Evolutionary conservation across 2,329 filamentous ascomycete species (phyloP), one percentile per base, ranked within the genome.

Genomic region (Cladosporium sp.): DNA sequence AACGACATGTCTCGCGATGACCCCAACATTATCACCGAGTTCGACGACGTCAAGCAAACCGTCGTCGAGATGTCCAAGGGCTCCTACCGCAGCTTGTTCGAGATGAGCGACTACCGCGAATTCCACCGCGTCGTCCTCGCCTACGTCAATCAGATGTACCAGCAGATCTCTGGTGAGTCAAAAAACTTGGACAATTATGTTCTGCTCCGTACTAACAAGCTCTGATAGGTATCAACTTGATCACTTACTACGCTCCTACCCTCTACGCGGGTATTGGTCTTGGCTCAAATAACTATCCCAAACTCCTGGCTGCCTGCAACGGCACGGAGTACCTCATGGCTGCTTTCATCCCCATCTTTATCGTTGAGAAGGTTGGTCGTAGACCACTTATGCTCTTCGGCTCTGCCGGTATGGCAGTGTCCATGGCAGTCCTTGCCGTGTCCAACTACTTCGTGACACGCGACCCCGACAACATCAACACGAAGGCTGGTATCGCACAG

Each of bases 371-470:
- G 38, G 65, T 73, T 44, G 72, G 72, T 24, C 69, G 85, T 18
- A 77, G 85, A 13, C 79, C 80, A 61, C 75, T 88, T 54, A 87
- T 88, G 82, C 69, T 88, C n/a, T 78, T 86, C 53, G 84, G 84
- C 50, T 79, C 80, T 0, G 69, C 79, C 32, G 81, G 81, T 18
- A 51, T 52, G 52, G 42, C 48, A 1, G 7, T 42, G 39, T 68
- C 61, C 4, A 66, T 66, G 63, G 58, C 57, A 9, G 56, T 66
- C 6, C 54, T 66, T 8, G 65, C 61, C 5, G 58, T 61, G 9
- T 59, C 61, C 2, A 65, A 57, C 8, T 56, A 57, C 9, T 42
- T 45, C 9, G 36, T 45, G 6, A 52, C 47, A 11, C 40, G n/a
- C 7, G 44, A 45, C 19, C 56, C 51, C 19, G 29, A 58, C 19